Evolutionary conservation across 129 eudicot species (phyloP).

Genomic region (Tagetes erecta): DNA sequence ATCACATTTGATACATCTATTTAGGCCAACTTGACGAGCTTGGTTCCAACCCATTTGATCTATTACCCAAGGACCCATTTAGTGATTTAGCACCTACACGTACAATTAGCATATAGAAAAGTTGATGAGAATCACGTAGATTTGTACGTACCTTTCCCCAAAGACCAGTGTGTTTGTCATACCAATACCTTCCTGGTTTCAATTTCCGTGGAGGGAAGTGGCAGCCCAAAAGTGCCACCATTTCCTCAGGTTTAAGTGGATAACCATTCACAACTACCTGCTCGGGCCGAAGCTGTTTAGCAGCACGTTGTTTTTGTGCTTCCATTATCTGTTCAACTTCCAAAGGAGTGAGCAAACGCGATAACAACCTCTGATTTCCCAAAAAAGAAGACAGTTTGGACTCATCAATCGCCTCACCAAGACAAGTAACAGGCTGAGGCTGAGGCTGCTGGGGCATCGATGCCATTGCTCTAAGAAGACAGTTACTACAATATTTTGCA

Average conservation of each 20-base stretch:
- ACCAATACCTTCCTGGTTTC: conserved; percentile 95
- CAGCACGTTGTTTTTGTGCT: conserved; percentile 43
- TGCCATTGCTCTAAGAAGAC: conserved; percentile 49
- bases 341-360: conserved; percentile 43
- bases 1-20: neutral
- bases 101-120: neutral
- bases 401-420: conserved; percentile 42
- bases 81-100: neutral
- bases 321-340: conserved; percentile 49
- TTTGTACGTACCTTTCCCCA: conserved; percentile 86
- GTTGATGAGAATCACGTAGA: conserved; percentile 4
- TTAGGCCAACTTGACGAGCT: neutral
- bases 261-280: conserved; percentile 49
- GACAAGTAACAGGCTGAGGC: conserved; percentile 35
- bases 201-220: conserved; percentile 81
- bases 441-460: conserved; percentile 51
- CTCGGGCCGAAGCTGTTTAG: conserved; percentile 41
- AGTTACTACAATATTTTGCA: conserved; percentile 39
- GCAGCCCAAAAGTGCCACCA: conserved; percentile 49
- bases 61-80: neutral
- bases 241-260: conserved; percentile 37
- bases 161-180: conserved; percentile 95
- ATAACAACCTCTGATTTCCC: conserved; percentile 42
- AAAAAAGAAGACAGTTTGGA: conserved; percentile 30
- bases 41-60: neutral